Percentiles rank a stretch among this genome's conserved stretches.
These are phyloP conservation scores for Arthrocladium fulminans DNA, from an alignment of 2,329 filamentous ascomycete genomes.

Conservation along the genomic window DNA sequence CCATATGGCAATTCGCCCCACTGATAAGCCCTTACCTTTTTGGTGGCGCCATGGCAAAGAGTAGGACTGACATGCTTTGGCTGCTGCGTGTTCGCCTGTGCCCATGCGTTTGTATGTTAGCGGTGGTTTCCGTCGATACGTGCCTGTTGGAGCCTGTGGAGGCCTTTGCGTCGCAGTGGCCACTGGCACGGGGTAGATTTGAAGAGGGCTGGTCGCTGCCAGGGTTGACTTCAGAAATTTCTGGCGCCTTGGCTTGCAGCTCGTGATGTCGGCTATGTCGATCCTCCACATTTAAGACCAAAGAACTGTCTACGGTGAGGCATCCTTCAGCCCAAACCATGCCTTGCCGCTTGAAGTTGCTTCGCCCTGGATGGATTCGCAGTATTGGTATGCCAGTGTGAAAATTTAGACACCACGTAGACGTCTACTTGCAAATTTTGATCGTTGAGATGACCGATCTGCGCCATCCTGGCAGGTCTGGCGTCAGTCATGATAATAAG, in stretches of 20 bases:
- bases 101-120: not conserved
- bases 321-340: not conserved
- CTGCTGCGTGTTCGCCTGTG: not conserved
- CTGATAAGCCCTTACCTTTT: slow-evolving; percentile 64
- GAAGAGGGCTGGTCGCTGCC: not conserved
- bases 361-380: not conserved
- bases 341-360: too few relatives aligned
- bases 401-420: too few relatives aligned
- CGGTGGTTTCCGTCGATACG: not conserved
- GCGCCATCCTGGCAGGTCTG: too few relatives aligned
- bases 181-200: not conserved
- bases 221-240: not conserved
- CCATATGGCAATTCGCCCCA: too few relatives aligned
- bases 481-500: too few relatives aligned
- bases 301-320: too few relatives aligned
- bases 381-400: not conserved
- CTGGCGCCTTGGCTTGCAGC: not conserved
- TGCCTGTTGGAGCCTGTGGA: not conserved
- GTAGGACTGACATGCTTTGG: not conserved
- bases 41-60: not conserved
- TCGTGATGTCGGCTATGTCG: not conserved
- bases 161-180: not conserved
- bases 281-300: not conserved
- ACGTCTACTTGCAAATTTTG: too few relatives aligned
- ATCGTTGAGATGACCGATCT: too few relatives aligned